Evolutionary conservation across 805 yeast genomes (phyloP), one percentile per base, ranked within the genome.

Genomic region (Ogataea populi-albae): DNA sequence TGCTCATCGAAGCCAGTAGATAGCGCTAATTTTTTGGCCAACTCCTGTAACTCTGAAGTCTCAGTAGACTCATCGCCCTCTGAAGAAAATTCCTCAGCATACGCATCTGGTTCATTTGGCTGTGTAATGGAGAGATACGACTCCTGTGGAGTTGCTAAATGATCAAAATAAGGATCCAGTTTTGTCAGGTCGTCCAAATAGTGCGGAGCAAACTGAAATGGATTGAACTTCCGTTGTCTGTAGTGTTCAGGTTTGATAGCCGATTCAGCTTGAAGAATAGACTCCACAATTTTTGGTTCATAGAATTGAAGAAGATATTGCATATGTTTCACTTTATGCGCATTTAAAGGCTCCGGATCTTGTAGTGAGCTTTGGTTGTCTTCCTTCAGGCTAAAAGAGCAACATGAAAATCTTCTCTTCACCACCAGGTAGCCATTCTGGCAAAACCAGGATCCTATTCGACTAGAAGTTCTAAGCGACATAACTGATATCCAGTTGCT

Each of bases 251-350:
- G 91, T 7, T 77, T 68, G 34, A 88, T 78, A 14, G 75, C 70
- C 4, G 82, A 68, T 64, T 91, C 96, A 0, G 97, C 86, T 29
- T 82, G 71, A 49, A 83, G 69, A 47, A 93, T 86, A 35, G 94
- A 77, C 55, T 86, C 85, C 44, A 91, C 73, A 33, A 89, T 70
- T 40, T 81, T 83, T 21, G 88, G 86, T 6, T 91, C 77, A 60
- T 91, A 91, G 66, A 81, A 91, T 55, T 87, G 78, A 30, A 76
- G 61, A 47, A 89, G 69, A 45, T 67, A 69, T 29, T 75, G 71
- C 45, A 77, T 49, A 58, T 81, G 87, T 39, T 46, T 43, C 23
- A 55, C 40, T 30, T 49, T 56, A 21, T 54, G 40, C 7, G 57
- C 41, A 23, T 57, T 61, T 11, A 50, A 29, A 16, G 26, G 38